phyloP scores from a whole-genome alignment of 2,329 filamentous ascomycete species.

The Claviceps sorghi region DNA sequence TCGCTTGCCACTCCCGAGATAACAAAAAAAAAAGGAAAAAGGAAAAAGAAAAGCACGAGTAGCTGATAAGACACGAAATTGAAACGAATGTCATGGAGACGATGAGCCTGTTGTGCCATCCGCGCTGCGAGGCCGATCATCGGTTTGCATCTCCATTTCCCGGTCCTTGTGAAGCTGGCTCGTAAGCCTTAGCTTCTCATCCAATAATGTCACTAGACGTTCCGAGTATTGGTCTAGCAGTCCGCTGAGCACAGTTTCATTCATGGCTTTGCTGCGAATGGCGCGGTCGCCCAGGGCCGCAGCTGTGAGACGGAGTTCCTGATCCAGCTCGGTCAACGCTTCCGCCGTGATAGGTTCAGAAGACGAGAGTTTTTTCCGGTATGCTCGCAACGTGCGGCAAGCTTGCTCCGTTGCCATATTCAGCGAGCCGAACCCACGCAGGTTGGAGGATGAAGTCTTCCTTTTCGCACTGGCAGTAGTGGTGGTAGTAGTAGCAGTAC shows the following conservation, averaged over 20 bases:
- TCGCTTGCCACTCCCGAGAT: background rate
- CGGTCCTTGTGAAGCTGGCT: conserved; percentile 18
- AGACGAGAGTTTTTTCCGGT: conserved; percentile 47
- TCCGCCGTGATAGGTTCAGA: conserved; percentile 42
- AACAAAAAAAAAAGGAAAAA: background rate
- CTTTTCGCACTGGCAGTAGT: conserved; percentile 24
- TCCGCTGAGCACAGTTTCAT: conserved; percentile 44
- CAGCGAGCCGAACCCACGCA: conserved; percentile 39
- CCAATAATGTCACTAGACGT: conserved; percentile 53
- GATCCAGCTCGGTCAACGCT: conserved; percentile 46
- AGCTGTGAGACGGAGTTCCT: conserved; percentile 48
- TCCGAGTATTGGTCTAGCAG: conserved; percentile 65
- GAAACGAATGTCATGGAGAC: conserved; percentile 15
- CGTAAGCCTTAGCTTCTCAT: conserved; percentile 50
- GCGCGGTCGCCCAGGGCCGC: conserved; percentile 45
- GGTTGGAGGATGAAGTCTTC: conserved; percentile 31
- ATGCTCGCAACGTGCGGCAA: conserved; percentile 45
- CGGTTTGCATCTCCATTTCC: conserved; percentile 15
- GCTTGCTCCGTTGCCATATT: conserved; percentile 51
- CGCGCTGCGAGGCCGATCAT: conserved; percentile 19
- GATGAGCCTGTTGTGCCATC: conserved; percentile 22
- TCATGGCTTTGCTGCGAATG: conserved; percentile 38
- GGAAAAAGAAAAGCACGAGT: background rate
- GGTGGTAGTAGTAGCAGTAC: background rate
- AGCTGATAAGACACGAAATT: conserved; percentile 2